Conservation (phyloP, 192 early-diverging fungal genomes). For the Phycomyces blakesleeanus region DNA sequence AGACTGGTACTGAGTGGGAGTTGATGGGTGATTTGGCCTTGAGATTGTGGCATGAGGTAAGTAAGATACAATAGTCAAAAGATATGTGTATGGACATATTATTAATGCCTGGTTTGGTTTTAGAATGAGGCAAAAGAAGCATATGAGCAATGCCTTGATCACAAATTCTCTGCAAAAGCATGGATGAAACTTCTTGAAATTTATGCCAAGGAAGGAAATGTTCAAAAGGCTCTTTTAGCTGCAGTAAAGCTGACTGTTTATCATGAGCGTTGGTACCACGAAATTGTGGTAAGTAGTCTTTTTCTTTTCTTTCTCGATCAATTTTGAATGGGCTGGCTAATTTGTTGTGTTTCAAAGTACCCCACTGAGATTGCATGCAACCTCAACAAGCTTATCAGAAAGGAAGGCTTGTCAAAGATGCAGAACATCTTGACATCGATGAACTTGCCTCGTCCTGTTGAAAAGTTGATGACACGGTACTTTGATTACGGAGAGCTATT, state of each 20-base stretch:
- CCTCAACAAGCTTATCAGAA: constrained; percentile 80
- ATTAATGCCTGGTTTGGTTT: background rate
- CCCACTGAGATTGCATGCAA: constrained; percentile 83
- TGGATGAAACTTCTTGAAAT: constrained; percentile 80
- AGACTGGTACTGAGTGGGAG: constrained; percentile 98
- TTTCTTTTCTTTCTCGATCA: background rate
- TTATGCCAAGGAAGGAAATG: constrained; percentile 75
- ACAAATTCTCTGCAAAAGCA: constrained; percentile 92
- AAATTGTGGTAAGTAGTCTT: constrained; percentile 66
- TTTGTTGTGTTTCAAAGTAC: constrained; percentile 47
- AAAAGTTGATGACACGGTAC: constrained; percentile 71
- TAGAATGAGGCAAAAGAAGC: constrained; percentile 90
- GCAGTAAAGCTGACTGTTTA: constrained; percentile 81
- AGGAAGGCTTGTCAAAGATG: constrained; percentile 90
- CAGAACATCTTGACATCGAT: constrained; percentile 86
- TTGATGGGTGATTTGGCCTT: constrained; percentile 89
- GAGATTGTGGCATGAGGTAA: constrained; percentile 77
- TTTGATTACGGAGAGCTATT: constrained; percentile 69
- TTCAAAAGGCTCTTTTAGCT: constrained; percentile 74
- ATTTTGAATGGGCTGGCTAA: background rate
- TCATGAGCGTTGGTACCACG: constrained; percentile 89
- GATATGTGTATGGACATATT: constrained; percentile 3
- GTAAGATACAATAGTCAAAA: too few species aligned
- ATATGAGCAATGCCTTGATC: constrained; percentile 80
- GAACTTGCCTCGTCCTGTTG: constrained; percentile 76